Base-by-base conservation (phyloP, 2,329 filamentous ascomycete species). In the Proliferodiscus dingleyae region DNA sequence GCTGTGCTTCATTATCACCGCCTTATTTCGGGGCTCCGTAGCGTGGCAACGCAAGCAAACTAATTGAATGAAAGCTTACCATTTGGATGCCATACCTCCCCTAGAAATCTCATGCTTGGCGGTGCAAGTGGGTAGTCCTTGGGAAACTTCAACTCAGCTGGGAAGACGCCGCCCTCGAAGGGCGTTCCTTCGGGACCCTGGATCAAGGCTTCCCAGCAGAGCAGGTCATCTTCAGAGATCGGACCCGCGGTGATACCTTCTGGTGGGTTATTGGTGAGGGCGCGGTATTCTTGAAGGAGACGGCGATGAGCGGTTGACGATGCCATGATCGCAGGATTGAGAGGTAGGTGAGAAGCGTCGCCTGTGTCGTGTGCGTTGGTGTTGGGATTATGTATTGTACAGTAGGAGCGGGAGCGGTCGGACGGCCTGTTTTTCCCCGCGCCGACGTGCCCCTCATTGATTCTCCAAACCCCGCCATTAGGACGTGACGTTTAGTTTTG, bases 171-270 rank as follows among this genome's bases (percentile, higher is more conserved):
- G 48, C 90, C 91, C 72, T 95, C 91, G 60, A 95, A 98, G 1
- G 93, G 93, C 1, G 93, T 98, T 52, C 86, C 93, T 63, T 95
- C 90, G 10, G 93, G 93, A 0, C 93, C 93, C 68, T 95, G 85
- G 61, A 98, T 97, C 52, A 97, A 73, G 7, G 90, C 93, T 71
- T 98, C 93, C 93, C 93, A 98, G 62, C 88, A 74, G 60, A 96
- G 87, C 64, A 97, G 83, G 71, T 98, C 89, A 66, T 97, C 93
- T 73, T 98, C 93, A 54, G 80, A 86, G 50, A 96, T 75, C 26
- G 93, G 93, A 16, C 93, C 93, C 13, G 93, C 93, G 48, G 88
- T 95, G 70, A 98, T 97, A 66, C 93, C 93, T 51, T 97, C 91
- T n/a, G 91, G 91, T 0, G 91, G 89, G 69, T 94, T 93, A 63